Base-by-base conservation (phyloP, 352 stramenopile species). In the Phytophthora foliorum region DNA sequence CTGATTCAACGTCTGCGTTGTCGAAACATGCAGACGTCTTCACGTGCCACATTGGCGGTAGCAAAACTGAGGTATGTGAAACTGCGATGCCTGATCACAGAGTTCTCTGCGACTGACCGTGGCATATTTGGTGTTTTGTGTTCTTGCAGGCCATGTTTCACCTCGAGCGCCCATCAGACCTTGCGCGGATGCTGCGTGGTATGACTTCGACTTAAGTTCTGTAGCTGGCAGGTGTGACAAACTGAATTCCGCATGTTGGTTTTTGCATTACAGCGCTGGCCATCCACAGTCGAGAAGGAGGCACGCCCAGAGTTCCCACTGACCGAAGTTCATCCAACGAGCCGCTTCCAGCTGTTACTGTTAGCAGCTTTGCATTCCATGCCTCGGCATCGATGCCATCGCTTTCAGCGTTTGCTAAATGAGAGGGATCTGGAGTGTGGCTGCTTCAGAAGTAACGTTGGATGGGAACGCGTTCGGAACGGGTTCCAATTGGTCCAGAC, bases 41-140 rank as follows among this genome's bases (percentile, higher is more conserved):
- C 60, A 93, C 82, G 63, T 93, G 84, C 65, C 82, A 93, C 63
- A 84, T 93, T 63, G 84, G 84, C 16, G 57, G 77, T 39, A 91
- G 79, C 68, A 93, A 91, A 70, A 90, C 82, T 4, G 82, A 91
- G 75, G 84, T 91, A 58, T 22, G 74, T 54, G 10, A 10, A 19
- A 45, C 16, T 53, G 17, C 9, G 42, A 45, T 45, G 42, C 6
- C 17, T 27, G 19, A 19, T 34, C 29, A 14, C 29, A 16, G n/a
- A 49, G 10, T 27, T 25, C 21, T n/a, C 9, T 48, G 1, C 8
- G n/a, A 16, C 41, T 48, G 14, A 49, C n/a, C 9, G 6, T 16
- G 10, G n/a, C 7, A 7, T 25, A 17, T 17, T 32, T 29, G 8
- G 10, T 49, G 42, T 49, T 49, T 44, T 1, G 6, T 10, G 45